phyloP scores from a whole-genome alignment of 495 filamentous ascomycete genomes.

The Entonaema liquescens region DNA sequence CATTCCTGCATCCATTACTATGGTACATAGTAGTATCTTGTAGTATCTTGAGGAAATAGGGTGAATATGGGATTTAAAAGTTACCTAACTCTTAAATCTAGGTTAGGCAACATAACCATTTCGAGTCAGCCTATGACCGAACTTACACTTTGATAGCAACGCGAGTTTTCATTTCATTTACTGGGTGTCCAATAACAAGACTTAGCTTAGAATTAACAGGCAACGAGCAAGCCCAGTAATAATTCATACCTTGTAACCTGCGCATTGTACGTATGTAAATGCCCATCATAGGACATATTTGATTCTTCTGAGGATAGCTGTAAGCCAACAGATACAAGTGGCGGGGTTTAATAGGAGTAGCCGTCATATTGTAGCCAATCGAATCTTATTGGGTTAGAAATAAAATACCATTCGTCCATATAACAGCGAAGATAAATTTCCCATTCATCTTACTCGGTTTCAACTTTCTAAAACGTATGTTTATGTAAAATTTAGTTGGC shows the following conservation, averaged over 20 bases:
- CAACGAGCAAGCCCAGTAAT: neutral
- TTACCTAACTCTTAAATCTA: no score
- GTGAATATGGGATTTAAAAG: neutral
- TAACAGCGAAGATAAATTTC: neutral
- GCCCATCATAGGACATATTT: neutral
- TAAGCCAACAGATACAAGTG: constrained; percentile 5
- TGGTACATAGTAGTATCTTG: no score
- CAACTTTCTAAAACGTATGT: neutral
- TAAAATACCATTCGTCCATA: neutral
- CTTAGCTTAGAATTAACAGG: neutral
- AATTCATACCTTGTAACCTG: neutral
- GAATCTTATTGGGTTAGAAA: neutral
- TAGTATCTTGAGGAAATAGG: neutral
- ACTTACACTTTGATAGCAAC: neutral
- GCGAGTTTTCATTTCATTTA: neutral
- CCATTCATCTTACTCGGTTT: neutral
- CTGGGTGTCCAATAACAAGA: neutral
- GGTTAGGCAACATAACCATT: neutral
- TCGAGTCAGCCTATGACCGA: neutral
- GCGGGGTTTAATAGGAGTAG: constrained; percentile 1
- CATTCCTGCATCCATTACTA: neutral
- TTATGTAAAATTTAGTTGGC: no score
- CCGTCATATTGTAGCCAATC: neutral
- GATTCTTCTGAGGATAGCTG: neutral
- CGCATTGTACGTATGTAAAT: neutral